These are phyloP conservation scores for Pseudoperonospora humuli DNA, from an alignment of 352 stramenopile species.

Conservation along the genomic window DNA sequence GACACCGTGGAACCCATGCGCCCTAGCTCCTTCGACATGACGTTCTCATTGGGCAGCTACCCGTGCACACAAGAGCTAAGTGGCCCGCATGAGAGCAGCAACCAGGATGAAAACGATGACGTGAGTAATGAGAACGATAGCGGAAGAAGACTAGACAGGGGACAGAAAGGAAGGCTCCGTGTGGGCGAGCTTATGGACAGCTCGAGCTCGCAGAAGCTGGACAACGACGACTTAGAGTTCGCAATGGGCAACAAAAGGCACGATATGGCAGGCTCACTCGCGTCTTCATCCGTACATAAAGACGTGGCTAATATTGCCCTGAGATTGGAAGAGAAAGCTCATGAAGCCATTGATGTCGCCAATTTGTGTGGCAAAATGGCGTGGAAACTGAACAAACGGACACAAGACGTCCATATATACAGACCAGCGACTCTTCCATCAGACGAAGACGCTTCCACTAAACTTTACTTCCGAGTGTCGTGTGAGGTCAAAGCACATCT, in stretches of 20 bases:
- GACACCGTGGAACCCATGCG: conserved; percentile 81
- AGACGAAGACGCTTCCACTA: conserved; percentile 38
- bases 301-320: conserved; percentile 45
- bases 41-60: conserved; percentile 67
- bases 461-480: conserved; percentile 78
- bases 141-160: conserved; percentile 10
- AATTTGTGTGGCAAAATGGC: conserved; percentile 50
- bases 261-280: conserved; percentile 20
- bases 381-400: conserved; percentile 67
- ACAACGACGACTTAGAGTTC: conserved; percentile 4
- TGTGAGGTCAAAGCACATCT: conserved; percentile 78
- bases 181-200: conserved; percentile 30
- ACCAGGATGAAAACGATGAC: conserved; percentile 19
- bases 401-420: conserved; percentile 79
- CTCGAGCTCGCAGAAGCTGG: conserved; percentile 11
- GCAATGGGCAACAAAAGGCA: conserved; percentile 8
- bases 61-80: conserved; percentile 18
- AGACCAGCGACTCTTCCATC: conserved; percentile 33
- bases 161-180: conserved; percentile 43
- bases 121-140: conserved; percentile 4
- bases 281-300: conserved; percentile 22
- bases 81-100: conserved; percentile 18
- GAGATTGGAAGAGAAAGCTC: conserved; percentile 65
- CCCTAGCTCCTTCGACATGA: conserved; percentile 85
- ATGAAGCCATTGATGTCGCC: conserved; percentile 52